Base-by-base conservation (phyloP, 2,329 filamentous ascomycete species). In the Colletotrichum horii region DNA sequence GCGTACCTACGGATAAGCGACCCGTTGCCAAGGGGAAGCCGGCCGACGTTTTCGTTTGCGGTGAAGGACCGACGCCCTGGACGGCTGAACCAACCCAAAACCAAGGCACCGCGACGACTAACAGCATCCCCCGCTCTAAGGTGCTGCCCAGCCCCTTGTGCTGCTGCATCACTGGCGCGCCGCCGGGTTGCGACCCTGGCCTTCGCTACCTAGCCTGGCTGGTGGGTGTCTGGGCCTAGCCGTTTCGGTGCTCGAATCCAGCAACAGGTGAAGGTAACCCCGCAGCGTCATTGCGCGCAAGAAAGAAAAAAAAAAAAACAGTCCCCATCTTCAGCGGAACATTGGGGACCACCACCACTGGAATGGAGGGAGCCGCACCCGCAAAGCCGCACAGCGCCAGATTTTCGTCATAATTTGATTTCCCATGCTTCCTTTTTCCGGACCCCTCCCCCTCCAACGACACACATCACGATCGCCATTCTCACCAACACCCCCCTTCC, bases 241-340 rank as follows among this genome's bases (percentile, higher is more conserved):
- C 58, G 30, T 30, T 16, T 61, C 12, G 22, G 69, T 14, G 48
- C 36, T 62, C 22, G 36, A 34, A 26, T 36, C 55, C 43, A 48
- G 43, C 43, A 48, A 22, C n/a, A 48, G 43, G n/a, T 48, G n/a
- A 48, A 48, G 62, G 48, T 65, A 69, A 76, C 74, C 74, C 74
- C 70, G 74, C 74, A 76, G 74, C 58, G 48, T 68, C 38, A 26
- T 38, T 58, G 30, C 43, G 43, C 43, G 43, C 43, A 52, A 52
- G 12, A 14, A 22, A 52, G 24, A 48, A 52, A 52, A 48, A 38
- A 43, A n/a, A 52, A 24, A 52, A n/a, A n/a, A 52, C 43, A n/a
- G 69, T 28, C 16, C 61, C 74, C 71, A 74, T 76, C 74, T 75
- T 75, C 74, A 76, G 71, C 74, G 74, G 62, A 56, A 76, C 74